These are phyloP conservation scores for Saccharum hybrid DNA, from an alignment of 202 grass and related monocot genomes.

Conservation along the genomic window DNA sequence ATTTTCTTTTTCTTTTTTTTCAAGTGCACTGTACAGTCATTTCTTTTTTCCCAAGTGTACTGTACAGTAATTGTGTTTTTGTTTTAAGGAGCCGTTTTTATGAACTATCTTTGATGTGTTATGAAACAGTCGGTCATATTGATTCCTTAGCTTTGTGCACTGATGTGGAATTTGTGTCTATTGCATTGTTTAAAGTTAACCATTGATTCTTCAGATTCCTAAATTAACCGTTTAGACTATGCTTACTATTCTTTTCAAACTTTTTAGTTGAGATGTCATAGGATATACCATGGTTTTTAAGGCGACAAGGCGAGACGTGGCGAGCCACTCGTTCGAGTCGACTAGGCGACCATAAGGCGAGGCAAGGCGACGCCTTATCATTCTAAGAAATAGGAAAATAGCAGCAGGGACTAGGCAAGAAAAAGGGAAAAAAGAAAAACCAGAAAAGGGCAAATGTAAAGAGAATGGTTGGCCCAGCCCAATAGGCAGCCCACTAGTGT, in stretches of 20 bases:
- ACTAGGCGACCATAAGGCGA: no score
- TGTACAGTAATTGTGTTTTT: not conserved
- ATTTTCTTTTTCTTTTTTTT: not conserved
- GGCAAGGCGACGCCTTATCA: no score
- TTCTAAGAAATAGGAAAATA: no score
- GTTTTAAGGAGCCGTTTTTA: not conserved
- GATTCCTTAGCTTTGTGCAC: not conserved
- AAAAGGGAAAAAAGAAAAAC: no score
- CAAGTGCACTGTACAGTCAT: not conserved
- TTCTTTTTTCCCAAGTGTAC: not conserved
- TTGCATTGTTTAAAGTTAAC: slow-evolving; percentile 21
- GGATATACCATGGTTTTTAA: not conserved
- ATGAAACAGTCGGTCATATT: not conserved
- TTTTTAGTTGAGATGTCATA: not conserved
- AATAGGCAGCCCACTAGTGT: no score
- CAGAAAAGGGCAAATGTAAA: no score
- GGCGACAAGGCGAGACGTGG: no score
- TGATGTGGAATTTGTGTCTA: not conserved
- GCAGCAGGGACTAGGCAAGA: no score
- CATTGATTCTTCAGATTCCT: slow-evolving; percentile 32
- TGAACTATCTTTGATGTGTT: slow-evolving; percentile 1
- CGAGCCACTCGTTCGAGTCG: no score
- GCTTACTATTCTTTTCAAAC: not conserved
- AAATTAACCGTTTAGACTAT: slow-evolving; percentile 10
- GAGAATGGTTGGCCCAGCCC: no score